phyloP scores from a whole-genome alignment of 352 stramenopile species.

The Bremia lactucae region DNA sequence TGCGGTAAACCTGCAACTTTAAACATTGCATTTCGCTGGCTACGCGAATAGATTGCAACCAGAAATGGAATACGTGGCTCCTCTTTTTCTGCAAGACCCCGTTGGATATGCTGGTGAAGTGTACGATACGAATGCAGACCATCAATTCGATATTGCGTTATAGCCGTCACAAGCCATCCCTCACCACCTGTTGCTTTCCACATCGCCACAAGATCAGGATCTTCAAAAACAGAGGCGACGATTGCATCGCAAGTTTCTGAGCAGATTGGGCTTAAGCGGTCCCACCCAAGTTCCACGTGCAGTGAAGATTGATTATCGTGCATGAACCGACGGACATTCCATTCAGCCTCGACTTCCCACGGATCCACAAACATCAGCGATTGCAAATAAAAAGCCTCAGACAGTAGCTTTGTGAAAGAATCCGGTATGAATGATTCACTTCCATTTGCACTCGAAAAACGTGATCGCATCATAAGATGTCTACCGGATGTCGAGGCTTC shows the following conservation, averaged over 20 bases:
- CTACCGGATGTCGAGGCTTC: constrained; percentile 3
- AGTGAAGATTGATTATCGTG: constrained; percentile 29
- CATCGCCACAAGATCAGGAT: constrained; percentile 52
- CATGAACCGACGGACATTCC: constrained; percentile 55
- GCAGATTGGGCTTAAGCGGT: constrained; percentile 56
- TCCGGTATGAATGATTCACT: constrained; percentile 9
- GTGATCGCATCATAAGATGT: constrained; percentile 1
- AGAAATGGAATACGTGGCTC: constrained; percentile 40
- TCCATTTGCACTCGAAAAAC: constrained; percentile 5
- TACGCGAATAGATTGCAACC: constrained; percentile 55
- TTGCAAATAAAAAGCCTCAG: constrained; percentile 26
- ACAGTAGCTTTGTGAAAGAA: constrained; percentile 2
- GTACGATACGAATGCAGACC: constrained; percentile 47
- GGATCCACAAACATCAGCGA: constrained; percentile 78
- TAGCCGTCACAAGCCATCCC: constrained; percentile 72
- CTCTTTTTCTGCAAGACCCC: constrained; percentile 31
- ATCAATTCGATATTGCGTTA: constrained; percentile 70
- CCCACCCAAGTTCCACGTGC: constrained; percentile 67
- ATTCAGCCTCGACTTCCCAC: constrained; percentile 69
- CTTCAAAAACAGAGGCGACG: constrained; percentile 44
- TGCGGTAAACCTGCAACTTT: constrained; percentile 62
- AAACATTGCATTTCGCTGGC: constrained; percentile 73
- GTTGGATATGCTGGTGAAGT: constrained; percentile 22
- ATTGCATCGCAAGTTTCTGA: constrained; percentile 55
- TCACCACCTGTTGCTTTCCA: constrained; percentile 63